Base-by-base conservation (phyloP, 2,329 filamentous ascomycete genomes). In the Phyllosticta paracitricarpa region DNA sequence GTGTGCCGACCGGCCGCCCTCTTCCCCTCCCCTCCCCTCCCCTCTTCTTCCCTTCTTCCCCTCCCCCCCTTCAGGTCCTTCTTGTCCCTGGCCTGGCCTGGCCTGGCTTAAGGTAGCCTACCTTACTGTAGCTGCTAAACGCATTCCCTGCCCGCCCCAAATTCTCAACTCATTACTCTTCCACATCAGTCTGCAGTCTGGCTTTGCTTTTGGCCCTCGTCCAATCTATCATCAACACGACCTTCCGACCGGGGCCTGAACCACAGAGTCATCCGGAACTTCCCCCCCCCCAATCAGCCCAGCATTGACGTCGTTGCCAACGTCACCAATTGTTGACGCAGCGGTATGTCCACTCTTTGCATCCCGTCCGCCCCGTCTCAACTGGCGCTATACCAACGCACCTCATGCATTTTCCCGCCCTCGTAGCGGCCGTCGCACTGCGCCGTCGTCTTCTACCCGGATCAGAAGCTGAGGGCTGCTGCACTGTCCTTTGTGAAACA, bases 201-300 rank as follows among this genome's bases (percentile, higher is more conserved):
- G 48, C 55, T 55, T 60, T 61, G 58, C 58, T 61, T 61, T 61
- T 56, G n/a, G 51, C 40, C 54, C 54, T 56, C 54, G 58, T 56
- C 58, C 58, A 61, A 61, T 61, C 58, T 54, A 61, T 56, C 58
- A 52, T 51, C 58, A 61, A 61, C 58, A 61, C 58, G 58, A 56
- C 53, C 54, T 17, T 48, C 58, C 35, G 58, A 61, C 58, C 58
- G 26, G 54, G 58, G 58, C 58, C 52, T 14, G 22, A 40, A 25
- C 58, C 28, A 9, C 28, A 30, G 28, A 30, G 28, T 30, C 28
- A 30, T 30, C 4, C 28, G 28, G 19, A 22, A 22, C 28, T 7
- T 4, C 28, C 28, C 28, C 28, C 28, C 28, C 6, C 9, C 28
- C 6, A 9, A 17, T 17, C 35, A 40, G 35, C 35, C 14, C 28